Conservation (phyloP, 179 eudicot species). For the Silene vulgaris region DNA sequence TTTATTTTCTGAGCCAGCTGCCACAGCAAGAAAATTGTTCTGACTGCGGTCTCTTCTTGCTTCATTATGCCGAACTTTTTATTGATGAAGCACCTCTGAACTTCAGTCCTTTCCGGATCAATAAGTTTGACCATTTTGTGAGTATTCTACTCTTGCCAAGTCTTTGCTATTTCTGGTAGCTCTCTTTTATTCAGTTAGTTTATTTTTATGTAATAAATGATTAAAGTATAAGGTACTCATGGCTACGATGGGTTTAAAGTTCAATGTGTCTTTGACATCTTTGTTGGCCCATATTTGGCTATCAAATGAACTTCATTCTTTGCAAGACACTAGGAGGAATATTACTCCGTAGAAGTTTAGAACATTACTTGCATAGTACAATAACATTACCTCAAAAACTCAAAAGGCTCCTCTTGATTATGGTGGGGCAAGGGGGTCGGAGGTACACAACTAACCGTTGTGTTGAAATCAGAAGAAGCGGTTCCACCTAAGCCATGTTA, state of each 20-base stretch:
- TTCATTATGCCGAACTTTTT: conserved; percentile 88
- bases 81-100: conserved; percentile 57
- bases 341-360: not conserved
- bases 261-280: not conserved
- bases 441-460: no score
- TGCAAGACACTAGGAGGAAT: not conserved
- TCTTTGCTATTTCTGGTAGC: not conserved
- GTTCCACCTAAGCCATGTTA: not conserved
- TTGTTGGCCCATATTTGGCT: not conserved
- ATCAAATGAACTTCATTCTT: not conserved
- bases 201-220: not conserved
- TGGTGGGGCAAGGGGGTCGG: no score
- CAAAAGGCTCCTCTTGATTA: not conserved
- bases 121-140: conserved; percentile 59
- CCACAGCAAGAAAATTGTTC: conserved; percentile 90
- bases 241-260: no score
- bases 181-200: not conserved
- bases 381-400: no score
- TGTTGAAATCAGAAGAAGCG: not conserved
- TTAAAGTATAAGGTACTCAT: not conserved
- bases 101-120: conserved; percentile 63
- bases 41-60: conserved; percentile 96
- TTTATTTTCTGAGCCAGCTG: conserved; percentile 44
- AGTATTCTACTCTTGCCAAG: conserved; percentile 32
- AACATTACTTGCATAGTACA: not conserved